Evolutionary conservation across 1,284 basidiomycete genomes (phyloP).

Genomic region (Cutaneotrichosporon sp.): DNA sequence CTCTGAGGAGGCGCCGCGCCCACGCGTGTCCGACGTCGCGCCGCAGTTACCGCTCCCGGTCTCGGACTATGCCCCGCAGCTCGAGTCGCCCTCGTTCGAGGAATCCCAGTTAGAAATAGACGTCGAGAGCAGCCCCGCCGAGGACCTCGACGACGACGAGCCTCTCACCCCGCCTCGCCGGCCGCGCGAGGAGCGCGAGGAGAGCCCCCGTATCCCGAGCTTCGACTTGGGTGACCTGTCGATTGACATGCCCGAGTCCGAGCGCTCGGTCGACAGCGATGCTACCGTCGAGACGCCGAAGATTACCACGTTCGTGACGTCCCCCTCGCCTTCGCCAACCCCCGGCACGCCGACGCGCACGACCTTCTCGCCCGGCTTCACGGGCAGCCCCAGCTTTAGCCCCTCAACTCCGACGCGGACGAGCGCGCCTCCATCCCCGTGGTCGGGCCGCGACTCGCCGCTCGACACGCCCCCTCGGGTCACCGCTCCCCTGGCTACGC

Average conservation of each 20-base stretch:
- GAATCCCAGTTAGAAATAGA: neutral
- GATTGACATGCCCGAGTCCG: conserved; percentile 13
- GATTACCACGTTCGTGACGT: conserved; percentile 10
- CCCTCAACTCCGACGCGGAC: neutral
- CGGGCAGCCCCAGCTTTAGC: neutral
- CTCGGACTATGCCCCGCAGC: conserved; percentile 5
- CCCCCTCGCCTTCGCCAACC: conserved; percentile 1
- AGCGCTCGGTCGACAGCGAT: neutral
- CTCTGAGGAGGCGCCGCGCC: conserved; percentile 8
- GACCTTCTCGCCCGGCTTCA: neutral
- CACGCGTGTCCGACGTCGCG: conserved; percentile 14
- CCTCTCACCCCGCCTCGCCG: conserved; percentile 41
- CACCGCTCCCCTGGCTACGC: neutral
- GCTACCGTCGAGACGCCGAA: conserved; percentile 10
- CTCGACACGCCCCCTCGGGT: neutral
- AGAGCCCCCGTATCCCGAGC: conserved; percentile 47
- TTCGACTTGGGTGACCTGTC: conserved; percentile 45
- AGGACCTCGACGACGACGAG: conserved; percentile 23
- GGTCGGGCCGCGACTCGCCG: neutral
- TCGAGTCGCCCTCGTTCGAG: conserved; percentile 10
- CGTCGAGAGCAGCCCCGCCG: neutral
- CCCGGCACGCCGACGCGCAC: conserved; percentile 3
- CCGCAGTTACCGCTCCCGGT: conserved; percentile 13
- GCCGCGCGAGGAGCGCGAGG: conserved; percentile 18
- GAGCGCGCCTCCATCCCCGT: conserved; percentile 3